phyloP scores from a whole-genome alignment of 2,329 filamentous ascomycete species.

The Coniochaeta prunicola region DNA sequence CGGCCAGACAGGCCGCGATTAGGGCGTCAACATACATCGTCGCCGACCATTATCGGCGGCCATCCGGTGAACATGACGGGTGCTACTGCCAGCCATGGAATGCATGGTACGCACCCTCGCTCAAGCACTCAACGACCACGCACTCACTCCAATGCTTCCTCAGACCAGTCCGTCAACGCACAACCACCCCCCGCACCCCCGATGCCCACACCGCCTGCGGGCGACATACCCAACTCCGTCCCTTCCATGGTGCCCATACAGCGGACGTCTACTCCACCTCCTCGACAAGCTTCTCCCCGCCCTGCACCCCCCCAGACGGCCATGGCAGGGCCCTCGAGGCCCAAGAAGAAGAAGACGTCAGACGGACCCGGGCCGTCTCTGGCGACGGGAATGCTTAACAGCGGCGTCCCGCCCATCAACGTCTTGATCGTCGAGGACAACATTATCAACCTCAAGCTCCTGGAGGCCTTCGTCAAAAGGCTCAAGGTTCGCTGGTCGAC shows the following conservation, averaged over 20 bases:
- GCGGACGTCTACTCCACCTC: conserved; percentile 47
- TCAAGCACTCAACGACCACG: conserved; percentile 41
- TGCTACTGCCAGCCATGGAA: conserved; percentile 25
- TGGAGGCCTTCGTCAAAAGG: conserved; percentile 93
- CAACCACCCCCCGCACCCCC: conserved; percentile 41
- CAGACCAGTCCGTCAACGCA: conserved; percentile 35
- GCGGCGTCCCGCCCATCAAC: conserved; percentile 88
- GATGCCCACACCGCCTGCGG: conserved; percentile 43
- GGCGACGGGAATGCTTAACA: conserved; percentile 63
- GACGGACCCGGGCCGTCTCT: conserved; percentile 30
- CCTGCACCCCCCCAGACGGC: conserved; percentile 12
- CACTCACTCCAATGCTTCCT: conserved; percentile 50
- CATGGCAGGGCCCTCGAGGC: conserved; percentile 18
- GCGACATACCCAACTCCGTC: conserved; percentile 20
- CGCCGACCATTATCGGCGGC: conserved; percentile 61
- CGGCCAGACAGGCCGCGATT: conserved; percentile 54
- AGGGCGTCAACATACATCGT: conserved; percentile 69
- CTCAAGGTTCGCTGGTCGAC: conserved; percentile 95
- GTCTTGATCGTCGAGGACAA: conserved; percentile 98
- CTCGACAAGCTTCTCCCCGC: conserved; percentile 41
- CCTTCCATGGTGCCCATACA: conserved; percentile 25
- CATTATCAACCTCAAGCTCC: conserved; percentile 87
- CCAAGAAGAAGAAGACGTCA: conserved; percentile 48
- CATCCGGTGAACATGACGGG: conserved; percentile 27
- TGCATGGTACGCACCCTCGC: conserved; percentile 31